These are phyloP conservation scores for Fusarium virguliforme DNA, from an alignment of 2,329 filamentous ascomycete species.

Conservation along the genomic window DNA sequence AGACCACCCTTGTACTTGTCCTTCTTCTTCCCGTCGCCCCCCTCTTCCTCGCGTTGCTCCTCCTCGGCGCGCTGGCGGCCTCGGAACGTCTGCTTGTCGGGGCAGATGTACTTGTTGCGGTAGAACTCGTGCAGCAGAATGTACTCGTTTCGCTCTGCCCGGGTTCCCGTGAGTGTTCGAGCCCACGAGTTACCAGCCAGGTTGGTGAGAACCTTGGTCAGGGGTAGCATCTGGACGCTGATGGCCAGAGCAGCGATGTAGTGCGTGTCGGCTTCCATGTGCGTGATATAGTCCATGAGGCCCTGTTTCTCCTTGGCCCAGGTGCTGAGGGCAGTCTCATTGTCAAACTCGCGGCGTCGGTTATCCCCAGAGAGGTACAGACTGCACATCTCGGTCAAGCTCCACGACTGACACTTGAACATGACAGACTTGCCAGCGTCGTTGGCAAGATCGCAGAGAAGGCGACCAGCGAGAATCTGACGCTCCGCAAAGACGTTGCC, in stretches of 20 bases:
- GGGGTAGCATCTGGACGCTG: constrained; percentile 89
- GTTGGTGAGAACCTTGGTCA: constrained; percentile 96
- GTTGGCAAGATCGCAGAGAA: constrained; percentile 95
- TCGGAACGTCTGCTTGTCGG: constrained; percentile 90
- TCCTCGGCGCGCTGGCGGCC: constrained; percentile 81
- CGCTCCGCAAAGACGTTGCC: constrained; percentile 95
- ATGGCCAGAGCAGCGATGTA: constrained; percentile 94
- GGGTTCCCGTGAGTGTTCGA: constrained; percentile 92
- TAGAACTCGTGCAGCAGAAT: constrained; percentile 98
- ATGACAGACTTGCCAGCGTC: constrained; percentile 98
- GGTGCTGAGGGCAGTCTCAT: constrained; percentile 86
- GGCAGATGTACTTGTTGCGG: constrained; percentile 97
- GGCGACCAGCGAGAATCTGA: constrained; percentile 87
- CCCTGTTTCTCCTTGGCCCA: constrained; percentile 86
- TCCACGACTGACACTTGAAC: constrained; percentile 98
- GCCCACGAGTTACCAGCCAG: constrained; percentile 99
- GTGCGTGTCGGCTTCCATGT: constrained; percentile 96
- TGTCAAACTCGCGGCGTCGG: constrained; percentile 87
- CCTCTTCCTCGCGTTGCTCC: constrained; percentile 77
- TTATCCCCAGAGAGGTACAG: constrained; percentile 85
- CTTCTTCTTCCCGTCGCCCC: constrained; percentile 90
- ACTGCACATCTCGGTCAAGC: constrained; percentile 96
- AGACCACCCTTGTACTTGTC: constrained; percentile 99
- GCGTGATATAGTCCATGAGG: constrained; percentile 91
- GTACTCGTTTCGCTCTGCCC: constrained; percentile 98